These are phyloP conservation scores for Wallemia hederae DNA, from an alignment of 1,284 basidiomycete genomes.

Conservation along the genomic window DNA sequence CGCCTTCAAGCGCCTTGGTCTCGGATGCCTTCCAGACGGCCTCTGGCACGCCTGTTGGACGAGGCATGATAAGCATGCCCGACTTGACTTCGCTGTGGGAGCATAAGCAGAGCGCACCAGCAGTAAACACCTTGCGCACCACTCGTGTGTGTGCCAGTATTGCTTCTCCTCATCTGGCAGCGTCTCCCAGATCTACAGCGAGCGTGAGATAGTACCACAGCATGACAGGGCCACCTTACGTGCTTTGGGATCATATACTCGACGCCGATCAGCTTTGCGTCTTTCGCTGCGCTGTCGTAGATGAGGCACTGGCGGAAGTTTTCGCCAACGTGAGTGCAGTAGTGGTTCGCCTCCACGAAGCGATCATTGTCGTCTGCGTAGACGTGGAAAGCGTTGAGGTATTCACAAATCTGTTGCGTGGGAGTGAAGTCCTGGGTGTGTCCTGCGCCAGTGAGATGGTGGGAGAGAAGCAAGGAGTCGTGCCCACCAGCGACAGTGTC, in stretches of 20 bases:
- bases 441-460: not conserved
- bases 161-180: slow-evolving; percentile 22
- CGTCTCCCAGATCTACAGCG: slow-evolving; percentile 16
- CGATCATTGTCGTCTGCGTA: not conserved
- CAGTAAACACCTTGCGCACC: too few relatives aligned
- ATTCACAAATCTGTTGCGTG: not conserved
- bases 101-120: too few relatives aligned
- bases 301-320: slow-evolving; percentile 16
- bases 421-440: not conserved
- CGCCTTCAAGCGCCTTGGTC: slow-evolving; percentile 5
- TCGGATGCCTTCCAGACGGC: slow-evolving; percentile 5
- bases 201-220: not conserved
- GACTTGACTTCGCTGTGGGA: slow-evolving; percentile 21
- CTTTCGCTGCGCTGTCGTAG: slow-evolving; percentile 21
- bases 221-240: slow-evolving; percentile 6
- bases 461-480: not conserved
- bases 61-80: slow-evolving; percentile 14
- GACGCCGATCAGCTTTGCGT: slow-evolving; percentile 24
- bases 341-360: not conserved
- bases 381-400: not conserved
- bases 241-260: slow-evolving; percentile 25
- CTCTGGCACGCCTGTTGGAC: slow-evolving; percentile 3
- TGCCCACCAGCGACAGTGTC: not conserved
- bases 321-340: slow-evolving; percentile 5
- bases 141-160: slow-evolving; percentile 25